phyloP scores from a whole-genome alignment of 169 alveolate genomes.

The Plasmodium falciparum region DNA sequence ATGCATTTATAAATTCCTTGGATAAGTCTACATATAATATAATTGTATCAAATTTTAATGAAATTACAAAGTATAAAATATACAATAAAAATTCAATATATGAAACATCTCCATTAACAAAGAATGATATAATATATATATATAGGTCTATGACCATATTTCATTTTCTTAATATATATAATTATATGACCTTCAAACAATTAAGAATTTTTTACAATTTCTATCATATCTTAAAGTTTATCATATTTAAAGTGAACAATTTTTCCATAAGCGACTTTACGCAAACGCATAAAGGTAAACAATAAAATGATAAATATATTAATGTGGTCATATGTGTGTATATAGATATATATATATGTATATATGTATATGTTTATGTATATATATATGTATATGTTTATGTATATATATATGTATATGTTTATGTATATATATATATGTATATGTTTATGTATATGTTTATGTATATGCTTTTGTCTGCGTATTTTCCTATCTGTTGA shows the following conservation, averaged over 20 bases:
- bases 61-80: slow-evolving; percentile 17
- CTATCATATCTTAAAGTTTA: slow-evolving; percentile 34
- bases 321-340: not conserved
- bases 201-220: slow-evolving; percentile 34
- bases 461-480: not conserved
- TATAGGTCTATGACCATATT: slow-evolving; percentile 55
- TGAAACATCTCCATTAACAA: not conserved
- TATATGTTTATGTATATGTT: not conserved
- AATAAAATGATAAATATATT: not conserved
- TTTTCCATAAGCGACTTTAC: slow-evolving; percentile 46
- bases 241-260: slow-evolving; percentile 40
- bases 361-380: not conserved
- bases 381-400: not conserved
- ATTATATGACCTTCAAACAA: slow-evolving; percentile 54
- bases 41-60: slow-evolving; percentile 7
- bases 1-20: slow-evolving; percentile 51
- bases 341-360: not conserved
- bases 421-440: not conserved
- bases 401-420: not conserved
- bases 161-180: slow-evolving; percentile 54
- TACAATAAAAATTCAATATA: slow-evolving; percentile 1
- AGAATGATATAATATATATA: slow-evolving; percentile 52
- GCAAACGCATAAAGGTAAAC: slow-evolving; percentile 54
- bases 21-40: slow-evolving; percentile 31
- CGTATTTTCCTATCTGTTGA: not conserved